Base-by-base conservation (phyloP, 257 asterid genomes). In the Datura wrightii region DNA sequence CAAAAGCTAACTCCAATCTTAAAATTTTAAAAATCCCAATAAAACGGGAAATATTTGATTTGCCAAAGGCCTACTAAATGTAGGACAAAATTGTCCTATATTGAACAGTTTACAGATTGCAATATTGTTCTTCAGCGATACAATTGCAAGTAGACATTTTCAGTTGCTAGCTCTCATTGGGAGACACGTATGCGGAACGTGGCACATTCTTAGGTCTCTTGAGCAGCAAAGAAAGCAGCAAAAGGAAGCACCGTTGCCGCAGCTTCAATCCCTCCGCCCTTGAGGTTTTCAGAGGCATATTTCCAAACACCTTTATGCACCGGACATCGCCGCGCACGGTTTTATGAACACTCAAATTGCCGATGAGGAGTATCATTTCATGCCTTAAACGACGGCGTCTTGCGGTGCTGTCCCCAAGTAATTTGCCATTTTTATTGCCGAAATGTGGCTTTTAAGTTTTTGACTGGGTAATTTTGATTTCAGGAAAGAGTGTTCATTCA, bases 361-460 rank as follows among this genome's bases (percentile, higher is more conserved):
- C 88, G 79, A 91, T 90, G 94, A 91, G 85, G 90, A 87, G 86
- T 86, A 55, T 90, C 56, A 79, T 82, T 81, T 85, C 84, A 19
- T 60, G 69, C 78, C 85, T 92, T 76, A 90, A 82, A 76, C 91
- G 93, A 60, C 89, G 84, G 69, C 86, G 86, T 79, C 62, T n/a
- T 67, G 79, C 86, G n/a, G 31, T 87, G 86, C 87, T 83, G 66
- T 88, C 88, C 80, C 44, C 91, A 74, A 55, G 94, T 92, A 92
- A 86, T 82, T 83, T 7, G 37, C 88, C 10, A 6, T 76, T 76
- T 13, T 31, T 24, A 52, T 5, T 44, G 31, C 31, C 42, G 19
- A 3, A 5, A 46, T 8, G 42, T 44, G 31, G 31, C 31, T 16
- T n/a, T 71, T 31, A 44, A 55, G 2, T 15, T 16, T 39, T 69